Percentiles rank a stretch among this genome's conserved stretches.
These are phyloP conservation scores for Avena insularis DNA, from an alignment of 176 grass and related monocot genomes.

Conservation along the genomic window DNA sequence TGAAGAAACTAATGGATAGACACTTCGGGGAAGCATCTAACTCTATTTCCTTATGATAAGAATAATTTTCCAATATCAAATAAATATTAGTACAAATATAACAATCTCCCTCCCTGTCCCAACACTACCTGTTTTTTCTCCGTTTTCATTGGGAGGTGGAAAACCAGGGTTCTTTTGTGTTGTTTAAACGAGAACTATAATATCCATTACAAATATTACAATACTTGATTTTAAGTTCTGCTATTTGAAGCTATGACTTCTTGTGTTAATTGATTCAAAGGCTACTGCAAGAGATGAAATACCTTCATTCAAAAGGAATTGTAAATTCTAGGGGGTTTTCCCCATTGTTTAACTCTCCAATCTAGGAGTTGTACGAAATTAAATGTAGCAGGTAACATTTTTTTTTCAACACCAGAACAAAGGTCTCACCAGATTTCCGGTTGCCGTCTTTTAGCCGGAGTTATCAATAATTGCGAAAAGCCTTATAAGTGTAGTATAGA, in stretches of 20 bases:
- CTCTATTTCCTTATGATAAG: neutral
- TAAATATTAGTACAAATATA: neutral
- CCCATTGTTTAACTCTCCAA: neutral
- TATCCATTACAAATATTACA: no score
- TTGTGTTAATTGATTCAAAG: no score
- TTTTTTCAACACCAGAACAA: no score
- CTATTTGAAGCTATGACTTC: no score
- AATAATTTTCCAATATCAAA: neutral
- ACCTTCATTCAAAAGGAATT: neutral
- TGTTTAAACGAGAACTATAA: no score
- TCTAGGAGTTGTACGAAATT: neutral
- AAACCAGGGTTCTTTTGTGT: neutral
- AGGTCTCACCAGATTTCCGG: no score
- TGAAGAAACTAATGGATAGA: neutral
- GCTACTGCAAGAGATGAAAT: neutral
- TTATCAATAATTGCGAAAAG: no score
- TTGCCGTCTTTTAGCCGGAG: no score
- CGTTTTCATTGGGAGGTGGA: neutral
- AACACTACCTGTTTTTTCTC: neutral
- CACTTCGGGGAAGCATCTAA: neutral
- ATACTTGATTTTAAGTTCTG: no score
- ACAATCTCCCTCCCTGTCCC: neutral
- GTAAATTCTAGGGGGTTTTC: neutral
- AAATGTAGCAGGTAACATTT: no score
- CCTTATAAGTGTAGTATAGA: no score